Evolutionary conservation across 768 basidiomycete genomes (phyloP).

Genomic region (Naganishia onofrii): DNA sequence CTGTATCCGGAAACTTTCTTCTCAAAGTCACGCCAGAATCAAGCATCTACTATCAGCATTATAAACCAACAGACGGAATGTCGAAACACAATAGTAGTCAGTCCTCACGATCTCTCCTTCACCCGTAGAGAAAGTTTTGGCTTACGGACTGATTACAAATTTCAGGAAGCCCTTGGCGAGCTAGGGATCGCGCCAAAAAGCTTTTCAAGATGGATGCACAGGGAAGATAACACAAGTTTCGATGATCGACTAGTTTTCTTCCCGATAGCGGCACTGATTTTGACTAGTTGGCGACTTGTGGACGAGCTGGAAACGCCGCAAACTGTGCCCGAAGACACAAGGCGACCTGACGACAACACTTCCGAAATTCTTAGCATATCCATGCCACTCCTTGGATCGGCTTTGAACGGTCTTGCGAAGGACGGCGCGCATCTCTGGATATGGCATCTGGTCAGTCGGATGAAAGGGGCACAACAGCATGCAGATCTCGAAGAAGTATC

Average conservation of each 20-base stretch:
- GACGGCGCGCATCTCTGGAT: constrained; percentile 8
- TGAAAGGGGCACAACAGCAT: background rate
- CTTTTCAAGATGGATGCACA: constrained; percentile 6
- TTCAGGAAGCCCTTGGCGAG: background rate
- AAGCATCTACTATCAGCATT: background rate
- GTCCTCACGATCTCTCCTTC: background rate
- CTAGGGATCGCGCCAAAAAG: background rate
- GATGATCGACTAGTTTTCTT: background rate
- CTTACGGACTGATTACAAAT: background rate
- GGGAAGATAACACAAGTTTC: background rate
- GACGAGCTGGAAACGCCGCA: background rate
- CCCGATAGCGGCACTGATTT: constrained; percentile 2
- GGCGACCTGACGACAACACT: background rate
- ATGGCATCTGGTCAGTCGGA: constrained; percentile 4
- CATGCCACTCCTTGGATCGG: constrained; percentile 14
- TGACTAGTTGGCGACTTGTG: constrained; percentile 1
- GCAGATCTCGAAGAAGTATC: constrained; percentile 12
- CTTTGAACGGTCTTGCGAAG: constrained; percentile 16
- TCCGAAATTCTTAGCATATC: constrained; percentile 8
- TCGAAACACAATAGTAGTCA: background rate
- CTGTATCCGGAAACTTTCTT: background rate
- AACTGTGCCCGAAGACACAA: background rate
- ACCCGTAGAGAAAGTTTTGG: background rate
- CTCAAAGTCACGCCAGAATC: background rate
- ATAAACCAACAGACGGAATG: background rate